phyloP scores from a whole-genome alignment of 352 stramenopile species.

The Phytophthora aleatoria region DNA sequence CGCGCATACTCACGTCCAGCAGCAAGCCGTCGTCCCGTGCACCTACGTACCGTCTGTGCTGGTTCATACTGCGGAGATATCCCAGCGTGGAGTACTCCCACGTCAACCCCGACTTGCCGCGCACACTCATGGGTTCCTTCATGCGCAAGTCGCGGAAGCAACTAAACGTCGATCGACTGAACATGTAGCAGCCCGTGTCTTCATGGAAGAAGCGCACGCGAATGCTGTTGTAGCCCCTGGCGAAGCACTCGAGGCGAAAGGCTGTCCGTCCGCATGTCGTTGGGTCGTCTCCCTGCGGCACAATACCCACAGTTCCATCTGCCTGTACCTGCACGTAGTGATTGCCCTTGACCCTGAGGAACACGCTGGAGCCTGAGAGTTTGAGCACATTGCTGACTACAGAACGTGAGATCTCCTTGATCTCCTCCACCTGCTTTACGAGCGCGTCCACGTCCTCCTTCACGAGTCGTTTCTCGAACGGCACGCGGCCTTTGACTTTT shows the following conservation, averaged over 20 bases:
- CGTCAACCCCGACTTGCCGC: slow-evolving; percentile 70
- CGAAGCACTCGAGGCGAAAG: slow-evolving; percentile 79
- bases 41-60: slow-evolving; percentile 86
- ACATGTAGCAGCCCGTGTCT: slow-evolving; percentile 76
- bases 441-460: slow-evolving; percentile 83
- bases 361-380: slow-evolving; percentile 62
- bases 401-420: slow-evolving; percentile 69
- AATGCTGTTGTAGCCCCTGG: slow-evolving; percentile 87
- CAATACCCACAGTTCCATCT: slow-evolving; percentile 59
- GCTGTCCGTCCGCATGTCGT: slow-evolving; percentile 56
- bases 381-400: slow-evolving; percentile 75
- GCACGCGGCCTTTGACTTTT: slow-evolving; percentile 68
- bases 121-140: slow-evolving; percentile 62
- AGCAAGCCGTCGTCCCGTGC: slow-evolving; percentile 72
- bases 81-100: slow-evolving; percentile 86
- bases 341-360: slow-evolving; percentile 71
- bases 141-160: slow-evolving; percentile 87
- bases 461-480: slow-evolving; percentile 75
- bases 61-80: slow-evolving; percentile 89
- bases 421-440: slow-evolving; percentile 71
- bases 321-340: slow-evolving; percentile 64
- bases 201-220: slow-evolving; percentile 85
- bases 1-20: slow-evolving; percentile 86
- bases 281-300: slow-evolving; percentile 49
- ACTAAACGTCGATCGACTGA: slow-evolving; percentile 82